phyloP scores from a whole-genome alignment of 495 filamentous ascomycete genomes.

The Chaetomium tenue region DNA sequence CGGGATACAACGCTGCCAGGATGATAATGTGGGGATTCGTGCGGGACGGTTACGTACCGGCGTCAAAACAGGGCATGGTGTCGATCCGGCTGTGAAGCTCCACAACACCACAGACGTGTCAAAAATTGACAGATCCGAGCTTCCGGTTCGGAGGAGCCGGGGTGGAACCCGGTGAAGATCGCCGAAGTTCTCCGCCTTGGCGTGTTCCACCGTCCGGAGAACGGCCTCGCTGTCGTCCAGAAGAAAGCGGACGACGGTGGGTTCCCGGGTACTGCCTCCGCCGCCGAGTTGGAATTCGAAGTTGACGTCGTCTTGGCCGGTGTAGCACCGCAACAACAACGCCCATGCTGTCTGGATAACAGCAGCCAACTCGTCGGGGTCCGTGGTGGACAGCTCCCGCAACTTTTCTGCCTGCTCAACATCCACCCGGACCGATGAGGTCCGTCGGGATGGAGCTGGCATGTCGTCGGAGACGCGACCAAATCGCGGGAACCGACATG shows the following conservation, averaged over 20 bases:
- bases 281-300: constrained; percentile 24
- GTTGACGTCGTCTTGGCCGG: constrained; percentile 29
- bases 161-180: constrained; percentile 8
- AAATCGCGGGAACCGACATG: constrained; percentile 28
- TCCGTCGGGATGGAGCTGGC: not conserved
- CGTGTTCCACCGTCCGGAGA: constrained; percentile 4
- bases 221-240: constrained; percentile 20
- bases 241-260: constrained; percentile 17
- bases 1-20: not conserved
- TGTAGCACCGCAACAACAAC: constrained; percentile 29
- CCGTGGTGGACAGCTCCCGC: constrained; percentile 16
- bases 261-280: constrained; percentile 1
- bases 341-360: constrained; percentile 29
- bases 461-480: constrained; percentile 8
- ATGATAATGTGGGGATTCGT: not conserved
- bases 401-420: constrained; percentile 17
- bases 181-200: constrained; percentile 11
- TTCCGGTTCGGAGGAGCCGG: constrained; percentile 7
- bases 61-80: constrained; percentile 9
- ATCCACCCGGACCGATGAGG: constrained; percentile 20
- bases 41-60: constrained; percentile 8
- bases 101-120: constrained; percentile 23
- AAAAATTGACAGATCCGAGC: constrained; percentile 6
- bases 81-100: constrained; percentile 12
- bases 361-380: constrained; percentile 16